Percentiles rank a stretch among this genome's conserved stretches.
These are phyloP conservation scores for Taiozyma sp. DNA, from an alignment of 1,139 yeast species.

Conservation along the genomic window DNA sequence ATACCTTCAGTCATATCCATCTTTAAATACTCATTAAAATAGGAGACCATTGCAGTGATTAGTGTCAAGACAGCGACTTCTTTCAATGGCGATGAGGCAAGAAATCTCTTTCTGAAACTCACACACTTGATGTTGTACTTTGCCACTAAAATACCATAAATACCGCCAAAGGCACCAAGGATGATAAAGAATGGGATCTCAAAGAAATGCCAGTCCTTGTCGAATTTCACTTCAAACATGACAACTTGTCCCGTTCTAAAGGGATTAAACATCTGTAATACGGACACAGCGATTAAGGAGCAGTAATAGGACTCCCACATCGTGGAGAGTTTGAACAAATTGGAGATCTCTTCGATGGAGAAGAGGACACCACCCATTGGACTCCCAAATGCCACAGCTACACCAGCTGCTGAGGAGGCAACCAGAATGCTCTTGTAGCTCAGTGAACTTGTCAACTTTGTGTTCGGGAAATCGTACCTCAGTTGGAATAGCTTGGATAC, in stretches of 20 bases:
- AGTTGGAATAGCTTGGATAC: conserved; percentile 46
- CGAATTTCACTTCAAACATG: conserved; percentile 83
- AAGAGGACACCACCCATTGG: conserved; percentile 69
- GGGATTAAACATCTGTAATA: conserved; percentile 74
- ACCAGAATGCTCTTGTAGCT: conserved; percentile 53
- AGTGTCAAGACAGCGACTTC: conserved; percentile 70
- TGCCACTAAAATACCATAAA: conserved; percentile 81
- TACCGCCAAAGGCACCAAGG: conserved; percentile 87
- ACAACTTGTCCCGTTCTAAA: conserved; percentile 94
- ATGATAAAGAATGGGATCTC: conserved; percentile 79
- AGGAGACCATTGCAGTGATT: conserved; percentile 73
- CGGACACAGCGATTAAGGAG: conserved; percentile 81
- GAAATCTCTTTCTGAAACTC: conserved; percentile 68
- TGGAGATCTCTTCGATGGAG: conserved; percentile 56
- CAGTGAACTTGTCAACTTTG: background rate
- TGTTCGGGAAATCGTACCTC: conserved; percentile 48
- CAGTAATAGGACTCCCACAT: conserved; percentile 93
- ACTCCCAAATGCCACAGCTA: conserved; percentile 66
- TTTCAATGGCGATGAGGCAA: conserved; percentile 50
- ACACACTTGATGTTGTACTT: conserved; percentile 77
- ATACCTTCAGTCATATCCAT: conserved; percentile 95
- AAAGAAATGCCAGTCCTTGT: conserved; percentile 79
- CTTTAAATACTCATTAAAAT: conserved; percentile 75
- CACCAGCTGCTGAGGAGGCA: conserved; percentile 68
- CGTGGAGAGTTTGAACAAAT: conserved; percentile 63